phyloP scores from a whole-genome alignment of 2,329 filamentous ascomycete genomes.

The Stemphylium lycopersici region DNA sequence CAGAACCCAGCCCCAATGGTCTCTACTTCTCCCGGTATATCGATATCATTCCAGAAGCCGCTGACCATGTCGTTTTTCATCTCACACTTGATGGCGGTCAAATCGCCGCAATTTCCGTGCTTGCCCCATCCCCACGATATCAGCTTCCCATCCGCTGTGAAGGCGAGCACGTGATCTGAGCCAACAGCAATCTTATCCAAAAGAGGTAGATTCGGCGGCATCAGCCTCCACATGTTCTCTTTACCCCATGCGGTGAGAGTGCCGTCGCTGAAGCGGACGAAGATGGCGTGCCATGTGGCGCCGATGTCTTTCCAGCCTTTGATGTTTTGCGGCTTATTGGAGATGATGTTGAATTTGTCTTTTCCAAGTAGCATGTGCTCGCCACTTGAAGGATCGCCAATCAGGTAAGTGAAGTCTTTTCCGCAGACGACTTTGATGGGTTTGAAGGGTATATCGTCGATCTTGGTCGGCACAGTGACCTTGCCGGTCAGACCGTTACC shows the following conservation, averaged over 20 bases:
- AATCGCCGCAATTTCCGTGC: constrained; percentile 87
- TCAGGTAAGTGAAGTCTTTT: constrained; percentile 81
- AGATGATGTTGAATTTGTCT: constrained; percentile 73
- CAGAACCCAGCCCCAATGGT: constrained; percentile 37
- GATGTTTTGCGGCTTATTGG: constrained; percentile 60
- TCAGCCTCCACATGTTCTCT: constrained; percentile 82
- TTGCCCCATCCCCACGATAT: constrained; percentile 96
- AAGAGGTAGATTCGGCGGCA: constrained; percentile 65
- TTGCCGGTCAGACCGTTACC: constrained; percentile 60
- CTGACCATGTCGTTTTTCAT: constrained; percentile 37
- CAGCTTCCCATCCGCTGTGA: constrained; percentile 69
- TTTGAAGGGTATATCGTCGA: constrained; percentile 61
- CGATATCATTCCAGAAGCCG: constrained; percentile 39
- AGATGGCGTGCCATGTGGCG: constrained; percentile 84
- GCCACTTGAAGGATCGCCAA: constrained; percentile 61
- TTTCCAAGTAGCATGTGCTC: constrained; percentile 72
- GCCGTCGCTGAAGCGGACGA: constrained; percentile 68
- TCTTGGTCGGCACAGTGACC: constrained; percentile 28
- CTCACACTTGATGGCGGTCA: constrained; percentile 15
- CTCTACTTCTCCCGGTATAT: constrained; percentile 26
- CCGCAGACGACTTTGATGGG: constrained; percentile 75
- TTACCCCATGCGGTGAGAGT: constrained; percentile 77
- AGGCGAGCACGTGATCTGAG: constrained; percentile 85
- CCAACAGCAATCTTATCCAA: constrained; percentile 75
- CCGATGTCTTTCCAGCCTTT: constrained; percentile 70